phyloP scores from a whole-genome alignment of 345 rosid genomes.

The Gossypioides kirkii region DNA sequence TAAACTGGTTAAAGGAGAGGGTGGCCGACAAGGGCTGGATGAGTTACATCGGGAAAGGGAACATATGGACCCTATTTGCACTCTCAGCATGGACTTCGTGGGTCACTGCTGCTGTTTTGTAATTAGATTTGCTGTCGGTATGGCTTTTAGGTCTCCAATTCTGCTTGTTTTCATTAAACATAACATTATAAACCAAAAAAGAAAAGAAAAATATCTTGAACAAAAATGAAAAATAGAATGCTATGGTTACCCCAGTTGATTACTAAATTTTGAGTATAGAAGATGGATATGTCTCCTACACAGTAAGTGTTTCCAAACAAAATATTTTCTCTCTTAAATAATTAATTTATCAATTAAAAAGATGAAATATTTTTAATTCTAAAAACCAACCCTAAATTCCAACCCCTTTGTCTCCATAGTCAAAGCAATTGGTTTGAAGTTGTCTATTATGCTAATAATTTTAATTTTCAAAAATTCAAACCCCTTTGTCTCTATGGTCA shows the following conservation, averaged over 20 bases:
- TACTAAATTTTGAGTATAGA: constrained; percentile 8
- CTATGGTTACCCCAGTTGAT: background rate
- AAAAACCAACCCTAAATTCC: no score
- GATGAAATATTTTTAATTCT: no score
- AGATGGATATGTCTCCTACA: constrained; percentile 15
- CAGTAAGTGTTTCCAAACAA: constrained; percentile 25
- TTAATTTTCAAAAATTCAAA: no score
- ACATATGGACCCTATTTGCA: constrained; percentile 47
- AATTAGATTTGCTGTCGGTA: constrained; percentile 42
- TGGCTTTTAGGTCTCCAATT: constrained; percentile 9
- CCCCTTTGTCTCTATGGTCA: constrained; percentile 9
- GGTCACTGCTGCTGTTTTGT: constrained; percentile 26
- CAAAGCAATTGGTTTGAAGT: no score
- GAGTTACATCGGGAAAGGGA: constrained; percentile 29
- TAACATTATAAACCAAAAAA: no score
- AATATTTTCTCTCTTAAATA: background rate
- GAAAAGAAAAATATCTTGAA: background rate
- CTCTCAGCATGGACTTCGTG: constrained; percentile 17
- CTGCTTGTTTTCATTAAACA: background rate
- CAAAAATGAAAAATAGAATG: background rate
- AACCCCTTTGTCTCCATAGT: no score
- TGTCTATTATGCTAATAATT: no score
- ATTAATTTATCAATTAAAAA: no score
- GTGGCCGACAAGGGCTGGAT: constrained; percentile 48
- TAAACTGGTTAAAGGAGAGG: constrained; percentile 7